These are phyloP conservation scores for Pyrenophora seminiperda DNA, from an alignment of 2,329 filamentous ascomycete species.

Conservation along the genomic window DNA sequence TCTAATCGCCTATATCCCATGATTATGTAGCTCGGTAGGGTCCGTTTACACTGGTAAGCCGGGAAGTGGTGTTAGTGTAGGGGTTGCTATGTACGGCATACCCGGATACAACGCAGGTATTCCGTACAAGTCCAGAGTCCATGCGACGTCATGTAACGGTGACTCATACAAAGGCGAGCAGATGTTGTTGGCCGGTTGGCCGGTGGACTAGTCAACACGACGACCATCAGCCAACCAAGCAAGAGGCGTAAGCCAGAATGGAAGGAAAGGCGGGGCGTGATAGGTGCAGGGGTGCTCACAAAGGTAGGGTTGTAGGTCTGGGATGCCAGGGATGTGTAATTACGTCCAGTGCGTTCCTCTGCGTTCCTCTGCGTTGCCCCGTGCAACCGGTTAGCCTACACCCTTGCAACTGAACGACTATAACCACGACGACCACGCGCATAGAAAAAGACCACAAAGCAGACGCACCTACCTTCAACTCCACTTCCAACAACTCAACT, in stretches of 20 bases:
- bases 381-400: conserved; percentile 16
- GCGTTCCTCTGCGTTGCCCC: conserved; percentile 19
- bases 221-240: conserved; percentile 1
- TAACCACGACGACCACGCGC: conserved; percentile 9
- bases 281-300: background rate
- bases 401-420: conserved; percentile 5
- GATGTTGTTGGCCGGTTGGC: background rate
- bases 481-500: background rate
- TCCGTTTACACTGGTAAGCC: too few relatives aligned
- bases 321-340: conserved; percentile 5
- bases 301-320: conserved; percentile 8
- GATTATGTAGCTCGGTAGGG: too few relatives aligned
- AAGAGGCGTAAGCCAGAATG: background rate
- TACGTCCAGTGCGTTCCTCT: conserved; percentile 7
- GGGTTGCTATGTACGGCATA: too few relatives aligned
- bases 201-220: background rate
- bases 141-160: conserved; percentile 1
- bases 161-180: conserved; percentile 5
- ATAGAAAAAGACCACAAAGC: background rate
- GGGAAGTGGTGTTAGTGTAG: too few relatives aligned
- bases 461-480: background rate
- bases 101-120: too few relatives aligned
- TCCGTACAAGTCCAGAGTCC: too few relatives aligned
- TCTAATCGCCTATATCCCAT: too few relatives aligned
- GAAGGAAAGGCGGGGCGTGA: background rate